phyloP scores from a whole-genome alignment of 176 grass and related monocot genomes.

The Aechmea fasciata region DNA sequence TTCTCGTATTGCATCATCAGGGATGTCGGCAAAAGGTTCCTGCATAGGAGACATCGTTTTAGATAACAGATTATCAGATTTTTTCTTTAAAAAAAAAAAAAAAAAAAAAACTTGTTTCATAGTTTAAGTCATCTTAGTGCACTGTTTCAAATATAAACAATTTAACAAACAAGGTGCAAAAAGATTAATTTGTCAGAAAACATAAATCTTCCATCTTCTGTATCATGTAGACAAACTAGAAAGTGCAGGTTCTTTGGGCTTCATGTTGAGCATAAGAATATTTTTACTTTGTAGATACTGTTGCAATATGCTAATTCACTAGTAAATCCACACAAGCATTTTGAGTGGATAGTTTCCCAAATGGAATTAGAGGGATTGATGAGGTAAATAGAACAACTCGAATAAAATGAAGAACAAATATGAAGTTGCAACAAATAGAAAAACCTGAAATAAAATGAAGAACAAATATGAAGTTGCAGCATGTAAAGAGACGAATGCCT shows the following conservation, averaged over 20 bases:
- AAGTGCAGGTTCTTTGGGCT: too few species aligned
- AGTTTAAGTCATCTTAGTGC: not conserved
- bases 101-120: not conserved
- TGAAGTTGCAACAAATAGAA: not conserved
- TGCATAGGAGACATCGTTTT: slow-evolving; percentile 9
- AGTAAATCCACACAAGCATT: not conserved
- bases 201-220: too few species aligned
- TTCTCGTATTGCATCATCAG: slow-evolving; percentile 63
- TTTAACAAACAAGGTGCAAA: too few species aligned
- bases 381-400: not conserved
- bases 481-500: not conserved
- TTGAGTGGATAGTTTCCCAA: not conserved
- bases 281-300: too few species aligned
- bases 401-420: not conserved
- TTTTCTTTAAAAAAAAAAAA: not conserved
- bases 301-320: not conserved
- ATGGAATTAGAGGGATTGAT: not conserved
- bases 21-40: slow-evolving; percentile 60
- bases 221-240: too few species aligned
- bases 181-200: too few species aligned
- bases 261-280: too few species aligned
- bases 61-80: not conserved
- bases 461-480: not conserved
- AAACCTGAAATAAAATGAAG: not conserved
- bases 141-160: too few species aligned